phyloP scores from a whole-genome alignment of 2,329 filamentous ascomycete species.

The Penicillium sp. region DNA sequence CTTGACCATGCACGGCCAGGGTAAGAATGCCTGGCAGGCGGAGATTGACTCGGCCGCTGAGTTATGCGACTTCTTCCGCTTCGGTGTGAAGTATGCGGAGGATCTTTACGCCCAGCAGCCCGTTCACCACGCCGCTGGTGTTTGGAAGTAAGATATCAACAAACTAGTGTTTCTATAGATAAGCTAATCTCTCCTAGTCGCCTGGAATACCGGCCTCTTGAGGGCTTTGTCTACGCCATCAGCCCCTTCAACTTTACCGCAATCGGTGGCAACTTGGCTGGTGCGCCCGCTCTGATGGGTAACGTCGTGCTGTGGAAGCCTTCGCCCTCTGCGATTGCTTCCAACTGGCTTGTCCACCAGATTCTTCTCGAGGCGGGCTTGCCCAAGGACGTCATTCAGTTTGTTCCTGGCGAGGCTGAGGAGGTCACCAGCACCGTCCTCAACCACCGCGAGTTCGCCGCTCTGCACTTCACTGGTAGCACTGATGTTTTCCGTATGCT shows the following conservation, averaged over 20 bases:
- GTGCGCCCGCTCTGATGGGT: constrained; percentile 79
- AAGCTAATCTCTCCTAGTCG: constrained; percentile 48
- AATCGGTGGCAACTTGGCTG: constrained; percentile 82
- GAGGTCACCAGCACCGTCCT: constrained; percentile 77
- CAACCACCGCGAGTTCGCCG: constrained; percentile 74
- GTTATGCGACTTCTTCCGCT: constrained; percentile 82
- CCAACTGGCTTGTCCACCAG: constrained; percentile 85
- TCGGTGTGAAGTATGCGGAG: constrained; percentile 91
- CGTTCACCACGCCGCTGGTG: constrained; percentile 72
- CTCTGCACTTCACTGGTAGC: constrained; percentile 93
- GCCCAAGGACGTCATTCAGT: constrained; percentile 86
- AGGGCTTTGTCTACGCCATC: constrained; percentile 93
- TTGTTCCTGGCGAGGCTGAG: constrained; percentile 82
- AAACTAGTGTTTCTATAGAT: not conserved
- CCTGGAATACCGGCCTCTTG: constrained; percentile 81
- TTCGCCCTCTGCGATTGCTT: constrained; percentile 82
- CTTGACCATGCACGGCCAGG: constrained; percentile 90
- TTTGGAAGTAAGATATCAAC: constrained; percentile 72
- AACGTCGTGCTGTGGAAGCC: constrained; percentile 98
- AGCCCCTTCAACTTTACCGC: constrained; percentile 97
- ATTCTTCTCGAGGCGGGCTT: constrained; percentile 89
- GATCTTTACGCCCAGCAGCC: constrained; percentile 88
- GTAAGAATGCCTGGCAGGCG: constrained; percentile 99
- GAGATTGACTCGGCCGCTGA: constrained; percentile 96
- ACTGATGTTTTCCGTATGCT: constrained; percentile 86